Evolutionary conservation across 306 rosid species (phyloP), one percentile per base, ranked within the genome.

Genomic region (Rosa chinensis): DNA sequence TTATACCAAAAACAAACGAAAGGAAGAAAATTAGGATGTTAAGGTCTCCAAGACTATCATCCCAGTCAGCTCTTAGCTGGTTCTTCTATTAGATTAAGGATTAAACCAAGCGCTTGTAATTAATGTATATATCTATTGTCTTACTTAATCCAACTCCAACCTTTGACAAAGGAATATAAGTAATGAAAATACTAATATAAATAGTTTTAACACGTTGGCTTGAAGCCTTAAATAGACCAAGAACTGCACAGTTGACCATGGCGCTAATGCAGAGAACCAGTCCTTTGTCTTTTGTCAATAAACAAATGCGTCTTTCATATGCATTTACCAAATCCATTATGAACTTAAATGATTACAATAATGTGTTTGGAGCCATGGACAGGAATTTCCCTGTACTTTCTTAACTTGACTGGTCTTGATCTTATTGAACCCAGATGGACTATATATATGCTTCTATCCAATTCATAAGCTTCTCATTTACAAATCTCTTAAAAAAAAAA

Each of bases 291-390:
- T 32, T 12, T 16, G 70, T 64, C 70, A 64, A 64, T 64, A 64
- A 64, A 64, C 70, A 64, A 64, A 37, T 35, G 17, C 56, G 10
- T 23, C 49, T 9, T 39, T 8, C 21, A 16, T 23, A 13, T 48
- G 21, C 67, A 21, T 73, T 10, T 12, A 56, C 78, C 78, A 55
- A n/a, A 74, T 74, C 78, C 78, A 74, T 74, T 39, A 39, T 53
- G 5, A 74, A 21, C 61, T 21, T 6, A 23, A 12, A 49, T 28
- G 0, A 16, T 23, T 47, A 43, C 74, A 64, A 64, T 37, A 23
- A 64, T 35, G 10, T 32, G 23, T 35, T 32, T 16, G 20, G 43
- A 63, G 20, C 40, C 69, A 5, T 35, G n/a, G 43, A 63, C 9
- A 2, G 44, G 28, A 21, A 47, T 39, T 61, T 61, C 59, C 28